Base-by-base conservation (phyloP, 805 yeast species). In the Teunomyces tritomae region DNA sequence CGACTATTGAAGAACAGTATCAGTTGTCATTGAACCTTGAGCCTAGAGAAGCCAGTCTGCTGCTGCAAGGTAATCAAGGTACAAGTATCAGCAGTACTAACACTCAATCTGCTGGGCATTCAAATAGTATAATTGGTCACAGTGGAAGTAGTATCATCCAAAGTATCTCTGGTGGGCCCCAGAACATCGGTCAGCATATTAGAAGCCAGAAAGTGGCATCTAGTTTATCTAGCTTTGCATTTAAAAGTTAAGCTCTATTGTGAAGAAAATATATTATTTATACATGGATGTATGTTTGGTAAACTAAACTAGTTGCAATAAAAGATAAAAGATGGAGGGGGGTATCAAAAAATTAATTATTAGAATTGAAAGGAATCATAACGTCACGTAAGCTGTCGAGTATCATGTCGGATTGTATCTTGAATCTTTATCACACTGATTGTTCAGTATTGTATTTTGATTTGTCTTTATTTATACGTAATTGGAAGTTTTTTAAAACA, bases 1-100 rank as follows among this genome's bases (percentile, higher is more conserved):
- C 95, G 3, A 82, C 86, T 30, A 87, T 87, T 52, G 96, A 90
- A 46, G 86, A 82, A 44, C 86, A 88, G 64, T 91, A 91, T 62
- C 84, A 83, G 54, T 70, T 83, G 52, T 87, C 96, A 1, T 68
- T 90, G 57, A 71, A 75, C 37, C 69, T 87, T 52, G 98, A 91
- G 65, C 96, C 97, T 8, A 71, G 90, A 49, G 80, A 78, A 44
- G 65, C 54, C 43, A 62, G 49, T 8, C 49, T 41, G 39, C 13
- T 11, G 13, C 20, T 28, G 16, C 34, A 16, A 9, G 16, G 11
- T 28, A 17, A 10, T 28, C 33, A 39, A 11, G 28, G 34, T 9
- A 39, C 27, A 17, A 39, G 34, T n/a, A 17, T 14, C 9, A 39
- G 32, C 8, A 11, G 16, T 16, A 17, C 24, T 29, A 28, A 3